Conservation (phyloP, 306 rosid species). For the Fragaria ananassa region DNA sequence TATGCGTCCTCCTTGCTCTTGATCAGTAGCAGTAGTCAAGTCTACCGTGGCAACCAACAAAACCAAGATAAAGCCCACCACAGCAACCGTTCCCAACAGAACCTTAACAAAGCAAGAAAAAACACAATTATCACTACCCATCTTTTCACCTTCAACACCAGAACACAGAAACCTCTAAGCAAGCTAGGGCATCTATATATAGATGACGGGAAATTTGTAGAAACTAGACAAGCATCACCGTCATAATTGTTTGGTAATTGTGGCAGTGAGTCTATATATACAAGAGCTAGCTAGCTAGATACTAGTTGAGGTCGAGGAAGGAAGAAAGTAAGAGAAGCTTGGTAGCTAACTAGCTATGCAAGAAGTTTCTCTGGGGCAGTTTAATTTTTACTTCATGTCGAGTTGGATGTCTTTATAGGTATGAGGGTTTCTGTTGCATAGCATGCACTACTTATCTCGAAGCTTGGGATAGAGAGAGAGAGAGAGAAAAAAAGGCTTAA, state of each 20-base stretch:
- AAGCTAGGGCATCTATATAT: conserved; percentile 21
- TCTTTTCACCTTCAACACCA: conserved; percentile 14
- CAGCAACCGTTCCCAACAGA: conserved; percentile 37
- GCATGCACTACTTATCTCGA: conserved; percentile 43
- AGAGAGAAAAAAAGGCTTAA: conserved; percentile 20
- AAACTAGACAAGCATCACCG: background rate
- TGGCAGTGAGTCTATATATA: conserved; percentile 17
- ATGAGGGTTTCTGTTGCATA: conserved; percentile 59
- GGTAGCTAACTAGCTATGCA: conserved; percentile 1
- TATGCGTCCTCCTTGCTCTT: conserved; percentile 11
- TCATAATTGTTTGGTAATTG: conserved; percentile 42
- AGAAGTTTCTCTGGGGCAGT: conserved; percentile 16
- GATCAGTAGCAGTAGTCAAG: conserved; percentile 1
- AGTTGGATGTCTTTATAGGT: conserved; percentile 83
- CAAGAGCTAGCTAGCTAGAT: conserved; percentile 6
- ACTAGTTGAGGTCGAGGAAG: conserved; percentile 4
- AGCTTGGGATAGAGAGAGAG: conserved; percentile 39
- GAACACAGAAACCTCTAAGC: conserved; percentile 18
- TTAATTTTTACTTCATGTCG: conserved; percentile 33
- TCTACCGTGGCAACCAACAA: conserved; percentile 42
- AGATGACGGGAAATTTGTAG: conserved; percentile 21
- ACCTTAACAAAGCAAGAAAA: conserved; percentile 36
- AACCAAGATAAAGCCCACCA: conserved; percentile 54
- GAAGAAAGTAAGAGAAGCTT: conserved; percentile 12
- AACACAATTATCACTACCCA: conserved; percentile 24